Evolutionary conservation across 306 rosid species (phyloP), one percentile per base, ranked within the genome.

Genomic region (Spatholobus suberectus): DNA sequence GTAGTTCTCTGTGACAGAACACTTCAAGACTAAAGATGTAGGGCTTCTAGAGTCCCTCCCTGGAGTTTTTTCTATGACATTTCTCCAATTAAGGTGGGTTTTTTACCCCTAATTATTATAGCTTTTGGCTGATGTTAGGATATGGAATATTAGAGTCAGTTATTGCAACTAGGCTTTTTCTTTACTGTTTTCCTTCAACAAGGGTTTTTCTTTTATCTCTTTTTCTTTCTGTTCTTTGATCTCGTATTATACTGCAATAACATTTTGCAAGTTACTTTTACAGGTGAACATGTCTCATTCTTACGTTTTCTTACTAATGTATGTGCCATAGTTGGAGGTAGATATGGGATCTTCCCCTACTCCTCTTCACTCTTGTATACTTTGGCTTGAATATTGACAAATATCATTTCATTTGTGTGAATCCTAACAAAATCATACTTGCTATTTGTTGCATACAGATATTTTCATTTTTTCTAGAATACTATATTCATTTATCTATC

Each of bases 1-100:
- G 91, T 94, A 96, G 98, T 94, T 96, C 90, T 96, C 99, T 70
- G 98, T 96, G 37, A 96, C 99, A 17, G 99, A 96, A 84, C 99
- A 96, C 85, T 89, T 83, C 72, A 87, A 90, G 88, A 90, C 84
- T 43, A 90, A 87, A 69, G 99, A 94, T 67, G 78, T 90, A 4
- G 96, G 94, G 58, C 93, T 77, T 62, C 85, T 94, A 76, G 98
- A 91, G 84, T 93, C 94, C 81, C 91, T 96, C 70, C 99, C 99
- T 17, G 99, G 98, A 70, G 98, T 96, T 54, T 96, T 96, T 92
- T 93, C 81, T 96, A 96, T 80, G 99, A 96, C 82, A 98, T 96
- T 76, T 96, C 99, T 87, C 99, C 99, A 51, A 96, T 96, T 81
- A 94, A 94, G 98, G 99, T 93, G 79, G 32, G n/a, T 58, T 65